A percentile compares a stretch with the other conserved stretches of the same genome.
These are phyloP conservation scores for Boletus pseudo-olivaceus DNA, from an alignment of 768 basidiomycete species.

Conservation along the genomic window DNA sequence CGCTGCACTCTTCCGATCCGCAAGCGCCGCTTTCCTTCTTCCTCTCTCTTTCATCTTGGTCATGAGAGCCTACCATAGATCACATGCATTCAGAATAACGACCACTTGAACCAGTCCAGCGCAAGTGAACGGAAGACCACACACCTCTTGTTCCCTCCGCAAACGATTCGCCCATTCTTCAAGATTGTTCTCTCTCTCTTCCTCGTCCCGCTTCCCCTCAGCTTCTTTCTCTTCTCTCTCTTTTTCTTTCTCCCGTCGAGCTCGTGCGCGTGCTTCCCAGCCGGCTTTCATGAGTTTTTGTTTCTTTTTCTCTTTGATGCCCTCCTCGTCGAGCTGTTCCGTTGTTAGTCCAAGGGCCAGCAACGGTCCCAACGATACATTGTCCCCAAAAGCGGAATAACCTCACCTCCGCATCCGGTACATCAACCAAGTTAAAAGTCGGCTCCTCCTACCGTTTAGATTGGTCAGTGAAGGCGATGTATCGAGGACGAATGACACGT, in stretches of 20 bases:
- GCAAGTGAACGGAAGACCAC: constrained; percentile 6
- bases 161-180: constrained; percentile 71
- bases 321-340: constrained; percentile 78
- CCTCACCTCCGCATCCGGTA: constrained; percentile 81
- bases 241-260: constrained; percentile 81
- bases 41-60: constrained; percentile 80
- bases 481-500: background rate
- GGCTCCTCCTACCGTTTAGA: constrained; percentile 62
- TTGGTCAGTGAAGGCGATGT: background rate
- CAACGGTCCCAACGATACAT: background rate
- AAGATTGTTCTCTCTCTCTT: constrained; percentile 70
- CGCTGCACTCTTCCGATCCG: constrained; percentile 90
- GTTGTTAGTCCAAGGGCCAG: background rate
- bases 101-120: background rate
- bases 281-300: constrained; percentile 92
- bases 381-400: background rate
- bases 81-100: background rate
- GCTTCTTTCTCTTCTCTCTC: constrained; percentile 68
- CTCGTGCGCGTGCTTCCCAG: constrained; percentile 84
- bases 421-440: constrained; percentile 86
- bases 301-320: constrained; percentile 89
- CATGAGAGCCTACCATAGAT: constrained; percentile 60
- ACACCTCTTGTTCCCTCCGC: constrained; percentile 78
- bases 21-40: constrained; percentile 74
- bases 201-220: constrained; percentile 61